Percentiles rank a stretch among this genome's conserved stretches.
These are phyloP conservation scores for Dendrocalamus sinicus DNA, from an alignment of 176 grass and related monocot genomes.

Conservation along the genomic window DNA sequence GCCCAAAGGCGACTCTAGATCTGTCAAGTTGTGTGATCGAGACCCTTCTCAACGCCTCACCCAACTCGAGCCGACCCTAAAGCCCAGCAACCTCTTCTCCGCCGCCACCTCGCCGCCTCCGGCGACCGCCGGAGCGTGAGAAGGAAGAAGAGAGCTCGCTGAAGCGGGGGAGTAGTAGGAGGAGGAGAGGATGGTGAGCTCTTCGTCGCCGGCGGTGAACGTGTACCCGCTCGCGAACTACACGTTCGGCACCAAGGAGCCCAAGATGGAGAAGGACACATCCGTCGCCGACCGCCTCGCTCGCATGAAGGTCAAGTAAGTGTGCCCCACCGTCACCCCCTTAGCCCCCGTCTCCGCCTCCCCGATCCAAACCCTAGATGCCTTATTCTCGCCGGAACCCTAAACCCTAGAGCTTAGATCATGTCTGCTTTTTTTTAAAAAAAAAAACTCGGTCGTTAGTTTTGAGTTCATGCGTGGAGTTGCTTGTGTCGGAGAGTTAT, in stretches of 20 bases:
- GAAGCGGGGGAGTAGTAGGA: background rate
- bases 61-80: conserved; percentile 8
- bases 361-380: conserved; percentile 28
- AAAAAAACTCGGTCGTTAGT: background rate
- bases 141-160: conserved; percentile 1
- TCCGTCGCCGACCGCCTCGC: conserved; percentile 97
- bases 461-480: background rate
- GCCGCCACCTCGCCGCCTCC: conserved; percentile 25
- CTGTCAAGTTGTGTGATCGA: conserved; percentile 20
- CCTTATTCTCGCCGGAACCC: background rate
- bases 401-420: conserved; percentile 38
- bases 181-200: conserved; percentile 48
- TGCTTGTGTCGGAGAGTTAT: background rate
- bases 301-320: conserved; percentile 99
- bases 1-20: background rate
- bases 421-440: background rate
- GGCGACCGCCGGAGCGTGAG: conserved; percentile 35
- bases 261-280: conserved; percentile 99
- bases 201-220: conserved; percentile 68
- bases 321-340: background rate
- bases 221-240: conserved; percentile 97
- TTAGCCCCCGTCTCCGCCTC: background rate
- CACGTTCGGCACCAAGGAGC: conserved; percentile 99
- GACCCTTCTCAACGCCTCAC: conserved; percentile 16
- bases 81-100: conserved; percentile 31